Percentiles rank a stretch among this genome's conserved stretches.
Evolutionary conservation across 441 rosid genomes (phyloP).

Genomic region (Viola pubescens): DNA sequence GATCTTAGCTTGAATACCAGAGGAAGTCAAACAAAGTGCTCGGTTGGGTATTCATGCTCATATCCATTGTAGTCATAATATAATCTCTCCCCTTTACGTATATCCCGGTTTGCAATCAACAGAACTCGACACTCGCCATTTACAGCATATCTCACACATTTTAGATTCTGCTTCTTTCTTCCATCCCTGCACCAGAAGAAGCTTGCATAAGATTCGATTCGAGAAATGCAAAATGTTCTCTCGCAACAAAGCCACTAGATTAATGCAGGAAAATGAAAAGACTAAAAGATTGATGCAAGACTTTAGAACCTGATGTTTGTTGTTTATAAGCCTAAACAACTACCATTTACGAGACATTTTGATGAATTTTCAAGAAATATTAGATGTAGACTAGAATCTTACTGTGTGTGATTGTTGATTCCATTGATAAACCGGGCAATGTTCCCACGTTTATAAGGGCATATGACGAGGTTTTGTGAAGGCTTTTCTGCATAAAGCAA

Average conservation of each 20-base stretch:
- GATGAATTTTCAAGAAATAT: neutral
- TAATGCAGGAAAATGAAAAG: neutral
- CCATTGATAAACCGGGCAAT: constrained; percentile 80
- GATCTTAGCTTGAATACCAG: neutral
- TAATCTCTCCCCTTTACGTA: constrained; percentile 43
- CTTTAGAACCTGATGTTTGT: neutral
- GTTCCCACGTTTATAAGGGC: constrained; percentile 76
- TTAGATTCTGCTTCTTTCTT: constrained; percentile 78
- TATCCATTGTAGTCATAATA: constrained; percentile 86
- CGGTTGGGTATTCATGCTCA: constrained; percentile 84
- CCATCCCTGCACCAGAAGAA: constrained; percentile 49
- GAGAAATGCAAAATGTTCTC: neutral
- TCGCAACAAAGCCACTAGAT: neutral
- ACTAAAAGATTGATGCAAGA: neutral
- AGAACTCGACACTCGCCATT: constrained; percentile 70
- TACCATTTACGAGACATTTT: neutral
- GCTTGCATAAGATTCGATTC: neutral
- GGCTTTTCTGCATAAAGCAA: constrained; percentile 60
- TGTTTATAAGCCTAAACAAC: neutral
- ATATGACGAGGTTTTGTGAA: constrained; percentile 61
- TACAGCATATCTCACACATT: constrained; percentile 73
- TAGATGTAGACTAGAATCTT: constrained; percentile 21
- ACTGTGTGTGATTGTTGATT: constrained; percentile 68
- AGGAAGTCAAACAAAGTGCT: constrained; percentile 55
- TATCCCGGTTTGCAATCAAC: constrained; percentile 81